Evolutionary conservation across 768 basidiomycete species (phyloP), one percentile per base, ranked within the genome.

Genomic region (Boletus eberwhitei): DNA sequence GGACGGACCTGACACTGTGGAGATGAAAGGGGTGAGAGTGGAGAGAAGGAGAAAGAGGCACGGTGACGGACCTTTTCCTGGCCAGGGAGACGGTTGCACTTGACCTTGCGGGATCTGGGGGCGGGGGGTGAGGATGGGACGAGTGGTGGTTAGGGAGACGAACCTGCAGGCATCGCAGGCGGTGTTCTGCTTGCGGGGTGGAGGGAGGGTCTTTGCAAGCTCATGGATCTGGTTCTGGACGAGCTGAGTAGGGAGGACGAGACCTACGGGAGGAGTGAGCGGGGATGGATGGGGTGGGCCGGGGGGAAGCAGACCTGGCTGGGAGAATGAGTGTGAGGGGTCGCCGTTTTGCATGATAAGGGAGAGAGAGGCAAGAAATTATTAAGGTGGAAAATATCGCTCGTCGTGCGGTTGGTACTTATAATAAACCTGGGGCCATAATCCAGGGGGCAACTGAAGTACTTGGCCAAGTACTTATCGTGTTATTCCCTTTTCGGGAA

Each of bases 91-190:
- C 88, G 83, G 74, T 90, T 83, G 67, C 92, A 94, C 71, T 92
- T 93, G 61, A 94, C 92, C 76, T 94, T 94, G 59, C 92, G 81
- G 37, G 88, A 78, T 73, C 91, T 90, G 59, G 63, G 31, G 43
- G n/a, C n/a, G 29, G 29, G 50, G 19, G 19, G 26, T 53, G 59
- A 54, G 53, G 53, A 24, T 17, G 31, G 38, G 48, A 2, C 5
- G 29, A 52, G 41, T 53, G 31, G 37, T 4, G 46, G 16, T 35
- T 12, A 32, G 9, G 19, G 29, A 35, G 52, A 59, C 74, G 54
- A 8, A 87, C 88, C 88, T 87, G 83, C 93, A 95, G 49, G 88
- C 88, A 76, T 95, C 93, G 72, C 93, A 95, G 26, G 93, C 93
- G 21, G 91, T 90, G 68, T 95, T 95, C 74, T 94, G 93, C 69